Evolutionary conservation across 2,329 filamentous ascomycete species (phyloP), one percentile per base, ranked within the genome.

Genomic region (Colletotrichum lentis): DNA sequence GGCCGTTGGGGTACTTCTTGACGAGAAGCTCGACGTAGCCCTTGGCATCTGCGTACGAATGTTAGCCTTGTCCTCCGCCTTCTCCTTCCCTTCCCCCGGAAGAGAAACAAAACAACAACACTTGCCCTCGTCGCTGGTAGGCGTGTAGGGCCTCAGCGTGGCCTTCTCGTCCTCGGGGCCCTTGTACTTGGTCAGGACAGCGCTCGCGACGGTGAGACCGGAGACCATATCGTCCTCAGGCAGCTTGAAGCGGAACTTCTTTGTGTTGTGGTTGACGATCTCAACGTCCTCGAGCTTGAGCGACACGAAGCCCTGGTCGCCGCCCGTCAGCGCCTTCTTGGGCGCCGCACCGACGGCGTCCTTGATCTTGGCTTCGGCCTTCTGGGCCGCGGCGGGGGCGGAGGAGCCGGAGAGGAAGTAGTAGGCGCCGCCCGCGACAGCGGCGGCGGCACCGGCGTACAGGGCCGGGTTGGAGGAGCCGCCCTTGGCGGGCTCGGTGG

Each of bases 131-230:
- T 97, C 94, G 76, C 89, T 96, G 74, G 91, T 87, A 61, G 96
- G 95, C 5, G 96, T 99, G 82, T 99, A 99, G 7, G 96, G 96
- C 71, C 96, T 87, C 71, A 99, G 88, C 12, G 93, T 90, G 41
- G 93, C 86, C 89, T 98, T 98, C 79, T 93, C 87, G 76, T 89
- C 90, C 69, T 90, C 89, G n/a, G 88, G 87, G 6, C 90, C 89
- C 84, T 97, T 93, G 86, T 89, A 97, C 83, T 96, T 97, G 73
- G 96, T 96, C 77, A 99, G 84, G 73, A 99, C 81, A 53, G 94
- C 94, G 86, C 93, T 97, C 66, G 95, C 89, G 71, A 97, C 83
- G 43, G 86, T 81, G 67, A 99, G 83, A 52, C 96, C 96, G 67
- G 92, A 95, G 61, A 97, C 90, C 80, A 91, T 88, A 77, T 97